phyloP scores from a whole-genome alignment of 1,284 basidiomycete genomes.

The Grifola frondosa region DNA sequence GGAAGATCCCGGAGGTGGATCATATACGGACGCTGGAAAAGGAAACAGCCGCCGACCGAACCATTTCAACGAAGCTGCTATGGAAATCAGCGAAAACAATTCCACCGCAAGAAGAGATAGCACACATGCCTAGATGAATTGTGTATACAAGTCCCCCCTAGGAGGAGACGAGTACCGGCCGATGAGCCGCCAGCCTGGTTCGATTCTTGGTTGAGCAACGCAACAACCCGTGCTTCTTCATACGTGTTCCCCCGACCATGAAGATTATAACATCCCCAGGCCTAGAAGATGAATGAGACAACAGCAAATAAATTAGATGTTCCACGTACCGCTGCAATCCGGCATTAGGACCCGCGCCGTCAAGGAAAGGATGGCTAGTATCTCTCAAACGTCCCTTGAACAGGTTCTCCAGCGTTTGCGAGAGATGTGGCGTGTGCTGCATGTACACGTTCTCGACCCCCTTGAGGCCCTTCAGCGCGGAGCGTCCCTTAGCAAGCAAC shows the following conservation, averaged over 20 bases:
- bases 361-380: constrained; percentile 88
- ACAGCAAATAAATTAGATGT: neutral
- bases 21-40: constrained; percentile 67
- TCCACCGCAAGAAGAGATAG: constrained; percentile 8
- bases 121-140: constrained; percentile 80
- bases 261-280: constrained; percentile 95
- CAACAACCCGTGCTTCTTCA: constrained; percentile 84
- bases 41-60: constrained; percentile 58
- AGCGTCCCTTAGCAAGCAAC: constrained; percentile 91
- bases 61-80: constrained; percentile 73
- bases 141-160: constrained; percentile 91
- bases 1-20: constrained; percentile 67
- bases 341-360: constrained; percentile 66
- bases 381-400: constrained; percentile 88
- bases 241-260: constrained; percentile 92
- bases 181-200: constrained; percentile 43
- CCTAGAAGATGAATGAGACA: constrained; percentile 39
- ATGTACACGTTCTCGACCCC: constrained; percentile 99
- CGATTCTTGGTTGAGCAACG: constrained; percentile 82
- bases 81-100: constrained; percentile 11
- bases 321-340: constrained; percentile 59
- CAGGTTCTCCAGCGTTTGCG: constrained; percentile 89
- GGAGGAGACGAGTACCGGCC: constrained; percentile 70
- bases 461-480: constrained; percentile 95
- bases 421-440: constrained; percentile 93